Evolutionary conservation across 805 yeast species (phyloP).

Genomic region (Tetrapisispora phaffii): DNA sequence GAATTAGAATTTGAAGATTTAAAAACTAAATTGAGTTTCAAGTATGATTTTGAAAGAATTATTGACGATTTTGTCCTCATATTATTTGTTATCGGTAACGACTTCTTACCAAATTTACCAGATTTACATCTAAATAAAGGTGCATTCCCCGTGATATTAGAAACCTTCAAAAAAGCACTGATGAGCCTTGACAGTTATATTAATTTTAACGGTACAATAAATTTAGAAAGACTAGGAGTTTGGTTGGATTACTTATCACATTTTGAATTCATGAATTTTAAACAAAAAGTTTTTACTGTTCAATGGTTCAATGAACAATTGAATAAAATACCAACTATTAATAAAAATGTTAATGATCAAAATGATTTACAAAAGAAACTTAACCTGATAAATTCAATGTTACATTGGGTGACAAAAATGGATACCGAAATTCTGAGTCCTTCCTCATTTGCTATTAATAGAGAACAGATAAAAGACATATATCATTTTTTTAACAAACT

Average conservation of each 20-base stretch:
- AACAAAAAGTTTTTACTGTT: constrained; percentile 69
- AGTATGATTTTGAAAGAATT: constrained; percentile 75
- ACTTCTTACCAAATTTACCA: constrained; percentile 93
- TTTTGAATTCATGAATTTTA: constrained; percentile 81
- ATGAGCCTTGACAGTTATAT: constrained; percentile 71
- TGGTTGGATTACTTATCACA: constrained; percentile 71
- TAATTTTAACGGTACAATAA: constrained; percentile 72
- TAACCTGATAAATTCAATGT: constrained; percentile 23
- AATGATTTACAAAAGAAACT: constrained; percentile 62
- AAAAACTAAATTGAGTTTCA: constrained; percentile 50
- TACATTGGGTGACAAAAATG: too few relatives aligned
- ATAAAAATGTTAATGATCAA: too few relatives aligned
- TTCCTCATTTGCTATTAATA: too few relatives aligned
- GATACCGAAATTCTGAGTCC: too few relatives aligned
- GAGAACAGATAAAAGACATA: too few relatives aligned
- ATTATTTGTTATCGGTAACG: constrained; percentile 93
- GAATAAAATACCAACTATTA: constrained; percentile 66
- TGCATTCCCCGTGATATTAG: constrained; percentile 83
- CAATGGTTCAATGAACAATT: constrained; percentile 87
- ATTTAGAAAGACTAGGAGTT: constrained; percentile 56
- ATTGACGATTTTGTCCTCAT: constrained; percentile 88
- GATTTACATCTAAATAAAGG: constrained; percentile 89
- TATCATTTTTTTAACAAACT: too few relatives aligned
- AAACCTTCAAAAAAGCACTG: constrained; percentile 76
- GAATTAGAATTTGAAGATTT: constrained; percentile 74